Base-by-base conservation (phyloP, 2,329 filamentous ascomycete species). In the Ustulina deusta region DNA sequence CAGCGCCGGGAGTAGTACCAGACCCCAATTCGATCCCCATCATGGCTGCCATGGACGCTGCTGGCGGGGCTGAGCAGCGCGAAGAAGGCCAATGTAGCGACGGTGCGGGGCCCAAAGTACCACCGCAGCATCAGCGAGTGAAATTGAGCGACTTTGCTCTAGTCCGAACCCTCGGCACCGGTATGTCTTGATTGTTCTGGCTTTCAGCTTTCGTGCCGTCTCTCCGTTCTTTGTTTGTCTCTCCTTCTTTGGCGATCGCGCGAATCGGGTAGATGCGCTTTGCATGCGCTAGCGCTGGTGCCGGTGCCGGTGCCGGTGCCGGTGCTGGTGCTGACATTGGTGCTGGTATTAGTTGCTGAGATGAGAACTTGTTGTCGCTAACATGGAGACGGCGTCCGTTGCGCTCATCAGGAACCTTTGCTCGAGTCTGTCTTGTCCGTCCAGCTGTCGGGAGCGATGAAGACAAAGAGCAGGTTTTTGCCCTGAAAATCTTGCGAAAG, bases 401-500 rank as follows among this genome's bases (percentile, higher is more conserved):
- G n/a, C 44, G 60, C 44, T 57, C 44, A 40, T 44, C 77, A 90
- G 91, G 91, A 71, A 94, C 91, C 13, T 96, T 96, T 82, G 93
- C 93, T 72, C 86, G 93, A 71, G 93, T 96, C 52, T 94, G 91
- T 83, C 87, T 95, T 68, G 91, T 93, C 59, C 89, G 88, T 67
- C 86, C 92, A 42, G 85, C 87, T 48, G 84, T 85, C 71, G 82
- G 83, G 48, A 77, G 79, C 48, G 77, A 82, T 78, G 78, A 85
- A 42, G 87, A 90, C 74, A 82, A 83, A 69, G 84, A 86, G 76
- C 87, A 89, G 73, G 91, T 94, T n/a, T 94, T 90, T 79, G 92
- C 92, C 52, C 85, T 95, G 75, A 95, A 95, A 84, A 93, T 94
- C 63, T 80, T 95, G 71, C 89, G 91, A 70, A 91, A 91, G 77